Percentiles rank a stretch among this genome's conserved stretches.
Conservation (phyloP, 2,329 filamentous ascomycete genomes). For the Sarocladiaceae sp. region DNA sequence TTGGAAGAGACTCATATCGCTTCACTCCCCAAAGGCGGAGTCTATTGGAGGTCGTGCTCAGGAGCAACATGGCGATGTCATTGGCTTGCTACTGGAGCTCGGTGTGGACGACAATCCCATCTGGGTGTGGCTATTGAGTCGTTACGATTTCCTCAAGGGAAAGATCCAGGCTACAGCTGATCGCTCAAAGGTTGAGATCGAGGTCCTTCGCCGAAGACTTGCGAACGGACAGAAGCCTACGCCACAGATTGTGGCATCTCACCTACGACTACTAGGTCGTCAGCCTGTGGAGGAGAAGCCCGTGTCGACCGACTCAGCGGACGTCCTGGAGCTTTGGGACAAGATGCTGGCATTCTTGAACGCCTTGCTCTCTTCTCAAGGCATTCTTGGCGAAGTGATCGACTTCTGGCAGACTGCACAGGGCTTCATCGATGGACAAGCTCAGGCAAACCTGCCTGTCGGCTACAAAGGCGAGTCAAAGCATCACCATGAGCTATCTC, state of each 20-base stretch:
- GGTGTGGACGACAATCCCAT: conserved; percentile 96
- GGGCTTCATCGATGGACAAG: conserved; percentile 82
- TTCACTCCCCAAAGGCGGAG: conserved; percentile 54
- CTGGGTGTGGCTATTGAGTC: conserved; percentile 89
- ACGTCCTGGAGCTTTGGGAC: conserved; percentile 90
- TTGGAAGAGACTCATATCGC: conserved; percentile 74
- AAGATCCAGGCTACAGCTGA: conserved; percentile 80
- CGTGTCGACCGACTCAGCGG: conserved; percentile 68
- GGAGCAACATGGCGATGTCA: conserved; percentile 87
- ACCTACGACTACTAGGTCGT: conserved; percentile 69
- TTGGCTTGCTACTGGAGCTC: conserved; percentile 82
- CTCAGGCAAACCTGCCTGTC: conserved; percentile 72
- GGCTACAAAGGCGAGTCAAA: conserved; percentile 80
- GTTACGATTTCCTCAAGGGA: conserved; percentile 83
- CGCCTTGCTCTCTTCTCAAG: conserved; percentile 70
- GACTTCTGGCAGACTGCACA: conserved; percentile 94
- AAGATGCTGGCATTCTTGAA: conserved; percentile 73
- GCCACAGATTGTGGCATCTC: conserved; percentile 64
- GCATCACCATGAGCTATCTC: conserved; percentile 74
- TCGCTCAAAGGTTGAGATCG: conserved; percentile 85
- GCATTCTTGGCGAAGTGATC: conserved; percentile 81
- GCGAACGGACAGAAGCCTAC: conserved; percentile 70
- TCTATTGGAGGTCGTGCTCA: conserved; percentile 52
- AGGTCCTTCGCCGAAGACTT: conserved; percentile 79
- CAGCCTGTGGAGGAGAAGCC: conserved; percentile 59